Conservation (phyloP, 2,329 filamentous ascomycete genomes). For the Fusarium miscanthi region DNA sequence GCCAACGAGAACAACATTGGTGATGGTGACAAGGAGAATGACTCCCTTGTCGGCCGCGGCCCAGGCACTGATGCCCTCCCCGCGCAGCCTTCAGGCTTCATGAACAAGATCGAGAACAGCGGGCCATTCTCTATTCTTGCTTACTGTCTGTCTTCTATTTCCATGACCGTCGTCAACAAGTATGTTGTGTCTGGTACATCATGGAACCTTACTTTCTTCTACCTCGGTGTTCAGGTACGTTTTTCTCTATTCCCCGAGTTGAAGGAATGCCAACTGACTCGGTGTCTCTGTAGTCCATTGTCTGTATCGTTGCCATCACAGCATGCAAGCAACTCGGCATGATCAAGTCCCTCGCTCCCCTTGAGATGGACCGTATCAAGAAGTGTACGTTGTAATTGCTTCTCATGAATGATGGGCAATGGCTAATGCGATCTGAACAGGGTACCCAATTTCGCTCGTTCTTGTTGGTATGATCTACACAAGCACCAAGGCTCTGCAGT, state of each 20-base stretch:
- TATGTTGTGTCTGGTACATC: constrained; percentile 90
- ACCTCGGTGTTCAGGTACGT: constrained; percentile 89
- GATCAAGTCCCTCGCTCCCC: constrained; percentile 83
- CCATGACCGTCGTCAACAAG: constrained; percentile 99
- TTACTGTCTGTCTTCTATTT: constrained; percentile 94
- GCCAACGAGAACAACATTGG: constrained; percentile 30
- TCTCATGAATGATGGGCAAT: not conserved
- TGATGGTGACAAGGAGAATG: constrained; percentile 37
- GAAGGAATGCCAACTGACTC: not conserved
- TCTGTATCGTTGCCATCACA: constrained; percentile 87
- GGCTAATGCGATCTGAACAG: constrained; percentile 56
- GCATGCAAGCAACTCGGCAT: constrained; percentile 82
- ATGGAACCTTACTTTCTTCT: constrained; percentile 97
- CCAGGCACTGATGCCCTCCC: constrained; percentile 35
- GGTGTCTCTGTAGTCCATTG: constrained; percentile 73
- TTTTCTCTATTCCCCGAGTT: constrained; percentile 4
- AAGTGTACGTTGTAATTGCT: constrained; percentile 74
- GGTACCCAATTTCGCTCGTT: constrained; percentile 95
- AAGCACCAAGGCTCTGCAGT: constrained; percentile 93
- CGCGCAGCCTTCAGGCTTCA: constrained; percentile 22
- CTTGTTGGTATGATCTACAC: constrained; percentile 99
- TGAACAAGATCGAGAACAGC: constrained; percentile 72
- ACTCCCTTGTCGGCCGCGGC: constrained; percentile 36
- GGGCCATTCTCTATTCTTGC: constrained; percentile 83
- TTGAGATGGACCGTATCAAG: constrained; percentile 88